These are phyloP conservation scores for Ceratocystis destructans DNA, from an alignment of 2,329 filamentous ascomycete species.

Conservation along the genomic window DNA sequence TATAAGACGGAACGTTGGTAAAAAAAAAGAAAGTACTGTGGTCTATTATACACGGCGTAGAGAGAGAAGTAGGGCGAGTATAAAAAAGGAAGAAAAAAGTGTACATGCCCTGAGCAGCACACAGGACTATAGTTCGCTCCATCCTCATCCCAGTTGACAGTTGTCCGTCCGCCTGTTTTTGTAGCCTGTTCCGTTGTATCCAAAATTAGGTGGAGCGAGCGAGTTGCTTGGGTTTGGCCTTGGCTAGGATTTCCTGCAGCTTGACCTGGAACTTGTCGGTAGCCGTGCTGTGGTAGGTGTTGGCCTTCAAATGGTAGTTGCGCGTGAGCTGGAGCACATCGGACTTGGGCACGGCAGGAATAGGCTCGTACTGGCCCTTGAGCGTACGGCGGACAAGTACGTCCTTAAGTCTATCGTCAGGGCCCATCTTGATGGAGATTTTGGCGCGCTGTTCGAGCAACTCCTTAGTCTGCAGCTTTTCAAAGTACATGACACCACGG, in stretches of 20 bases:
- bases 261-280: slow-evolving; percentile 30
- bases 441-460: slow-evolving; percentile 25
- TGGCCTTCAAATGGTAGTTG: slow-evolving; percentile 28
- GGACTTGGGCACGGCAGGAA: slow-evolving; percentile 24
- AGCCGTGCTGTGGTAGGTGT: slow-evolving; percentile 27
- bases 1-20: no score
- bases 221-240: slow-evolving; percentile 9
- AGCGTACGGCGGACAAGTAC: slow-evolving; percentile 27
- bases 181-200: neutral
- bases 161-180: neutral
- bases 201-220: neutral
- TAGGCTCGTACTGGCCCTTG: slow-evolving; percentile 28
- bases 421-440: slow-evolving; percentile 19
- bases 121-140: slow-evolving; percentile 2
- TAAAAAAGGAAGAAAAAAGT: neutral
- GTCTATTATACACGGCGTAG: slow-evolving; percentile 12
- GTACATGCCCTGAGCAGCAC: slow-evolving; percentile 14
- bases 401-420: slow-evolving; percentile 20
- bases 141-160: neutral
- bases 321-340: slow-evolving; percentile 27
- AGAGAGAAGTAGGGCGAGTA: neutral
- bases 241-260: slow-evolving; percentile 18
- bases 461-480: slow-evolving; percentile 24
- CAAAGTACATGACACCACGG: slow-evolving; percentile 26
- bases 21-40: neutral